Conservation (phyloP, 1,139 yeast genomes). For the Sugiyamaella castrensis region DNA sequence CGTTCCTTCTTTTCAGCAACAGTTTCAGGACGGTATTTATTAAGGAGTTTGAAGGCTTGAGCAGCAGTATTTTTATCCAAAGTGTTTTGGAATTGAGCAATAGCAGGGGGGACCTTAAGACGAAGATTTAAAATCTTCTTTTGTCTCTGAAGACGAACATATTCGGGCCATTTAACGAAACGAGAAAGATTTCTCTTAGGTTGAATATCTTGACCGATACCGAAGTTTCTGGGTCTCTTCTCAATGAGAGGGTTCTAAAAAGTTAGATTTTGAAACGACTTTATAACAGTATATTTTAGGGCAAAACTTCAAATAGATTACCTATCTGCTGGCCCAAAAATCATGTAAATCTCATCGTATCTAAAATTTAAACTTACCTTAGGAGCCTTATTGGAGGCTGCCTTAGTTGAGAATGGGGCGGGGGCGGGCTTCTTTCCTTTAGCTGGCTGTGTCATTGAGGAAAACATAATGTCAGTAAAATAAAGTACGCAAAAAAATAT, state of each 20-base stretch:
- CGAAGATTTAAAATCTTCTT: conserved; percentile 91
- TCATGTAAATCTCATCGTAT: no score
- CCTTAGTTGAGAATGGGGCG: conserved; percentile 66
- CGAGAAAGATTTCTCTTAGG: conserved; percentile 95
- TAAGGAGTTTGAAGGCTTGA: conserved; percentile 91
- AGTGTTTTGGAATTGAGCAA: conserved; percentile 91
- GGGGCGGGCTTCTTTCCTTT: conserved; percentile 80
- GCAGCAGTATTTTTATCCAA: conserved; percentile 98
- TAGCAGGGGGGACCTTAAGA: conserved; percentile 98
- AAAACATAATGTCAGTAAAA: conserved; percentile 35
- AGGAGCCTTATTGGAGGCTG: conserved; percentile 39
- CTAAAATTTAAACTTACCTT: conserved; percentile 25
- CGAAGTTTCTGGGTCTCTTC: conserved; percentile 88
- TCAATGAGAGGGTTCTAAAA: conserved; percentile 73
- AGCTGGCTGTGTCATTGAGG: conserved; percentile 83
- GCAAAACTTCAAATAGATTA: neutral
- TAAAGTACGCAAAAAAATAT: conserved; percentile 11
- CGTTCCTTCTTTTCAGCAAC: conserved; percentile 97
- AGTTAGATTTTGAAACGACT: neutral
- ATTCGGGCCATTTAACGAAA: conserved; percentile 98
- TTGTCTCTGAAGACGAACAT: conserved; percentile 96
- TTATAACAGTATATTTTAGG: no score
- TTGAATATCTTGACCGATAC: conserved; percentile 93
- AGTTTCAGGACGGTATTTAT: conserved; percentile 99
- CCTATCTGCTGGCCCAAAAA: neutral